phyloP scores from a whole-genome alignment of 2,329 filamentous ascomycete genomes.

The Neophaeococcomyces mojaviensis region DNA sequence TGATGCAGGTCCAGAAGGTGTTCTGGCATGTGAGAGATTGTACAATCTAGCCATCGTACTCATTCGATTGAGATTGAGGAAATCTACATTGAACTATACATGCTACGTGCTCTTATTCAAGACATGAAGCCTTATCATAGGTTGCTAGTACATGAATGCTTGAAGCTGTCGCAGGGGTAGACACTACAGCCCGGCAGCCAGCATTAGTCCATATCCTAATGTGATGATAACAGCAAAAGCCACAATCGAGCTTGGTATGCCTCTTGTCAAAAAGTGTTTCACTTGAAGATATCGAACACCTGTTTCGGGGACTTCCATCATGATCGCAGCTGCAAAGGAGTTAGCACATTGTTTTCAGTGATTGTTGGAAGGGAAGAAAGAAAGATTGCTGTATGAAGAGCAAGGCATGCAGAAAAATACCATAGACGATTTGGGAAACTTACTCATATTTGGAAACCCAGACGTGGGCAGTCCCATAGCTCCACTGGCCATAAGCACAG shows the following conservation, averaged over 20 bases:
- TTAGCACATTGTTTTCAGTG: constrained; percentile 7
- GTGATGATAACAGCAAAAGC: constrained; percentile 77
- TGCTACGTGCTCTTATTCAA: too few species aligned
- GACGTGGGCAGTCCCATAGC: constrained; percentile 94
- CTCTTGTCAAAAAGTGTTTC: constrained; percentile 89
- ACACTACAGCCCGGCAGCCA: constrained; percentile 56
- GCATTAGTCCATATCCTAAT: constrained; percentile 85
- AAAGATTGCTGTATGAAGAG: too few species aligned
- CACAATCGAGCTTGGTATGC: constrained; percentile 77
- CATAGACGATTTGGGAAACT: constrained; percentile 42
- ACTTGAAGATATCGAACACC: constrained; percentile 88
- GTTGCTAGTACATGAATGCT: too few species aligned
- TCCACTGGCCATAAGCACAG: constrained; percentile 93
- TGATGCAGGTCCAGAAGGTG: too few species aligned
- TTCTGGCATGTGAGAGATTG: too few species aligned
- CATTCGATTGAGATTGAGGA: too few species aligned
- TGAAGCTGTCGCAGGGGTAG: not conserved
- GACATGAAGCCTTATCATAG: too few species aligned
- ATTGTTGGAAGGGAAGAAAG: too few species aligned
- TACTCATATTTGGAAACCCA: constrained; percentile 99
- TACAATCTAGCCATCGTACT: too few species aligned
- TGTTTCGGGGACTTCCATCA: constrained; percentile 92
- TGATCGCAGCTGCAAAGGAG: constrained; percentile 68
- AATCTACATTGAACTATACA: too few species aligned
- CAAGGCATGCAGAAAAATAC: too few species aligned